Conservation (phyloP, 176 grass and related monocot genomes). For the Phoenix dactylifera region DNA sequence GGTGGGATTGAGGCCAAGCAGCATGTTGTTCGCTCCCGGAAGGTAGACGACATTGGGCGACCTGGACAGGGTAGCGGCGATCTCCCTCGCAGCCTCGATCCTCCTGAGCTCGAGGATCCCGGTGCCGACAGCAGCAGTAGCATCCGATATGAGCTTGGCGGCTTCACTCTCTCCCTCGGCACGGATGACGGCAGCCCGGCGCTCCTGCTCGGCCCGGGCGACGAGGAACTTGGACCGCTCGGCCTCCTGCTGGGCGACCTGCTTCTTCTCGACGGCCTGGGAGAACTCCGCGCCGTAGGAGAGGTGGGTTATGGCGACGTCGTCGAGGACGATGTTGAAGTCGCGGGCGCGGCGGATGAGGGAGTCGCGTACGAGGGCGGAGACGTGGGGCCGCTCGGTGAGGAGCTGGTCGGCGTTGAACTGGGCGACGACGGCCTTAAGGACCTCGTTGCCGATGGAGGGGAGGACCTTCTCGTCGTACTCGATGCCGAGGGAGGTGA, state of each 20-base stretch:
- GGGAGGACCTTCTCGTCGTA: conserved; percentile 99
- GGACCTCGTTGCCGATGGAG: conserved; percentile 97
- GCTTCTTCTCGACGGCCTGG: conserved; percentile 97
- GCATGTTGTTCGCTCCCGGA: conserved; percentile 51
- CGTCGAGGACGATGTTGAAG: conserved; percentile 98
- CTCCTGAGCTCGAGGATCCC: conserved; percentile 75
- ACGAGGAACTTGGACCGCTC: conserved; percentile 99
- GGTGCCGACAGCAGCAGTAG: conserved; percentile 47
- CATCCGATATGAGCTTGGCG: conserved; percentile 77
- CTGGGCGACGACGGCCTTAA: conserved; percentile 97
- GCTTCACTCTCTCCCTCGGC: conserved; percentile 92
- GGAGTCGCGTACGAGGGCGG: conserved; percentile 79
- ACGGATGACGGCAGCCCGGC: conserved; percentile 78
- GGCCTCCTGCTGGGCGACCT: conserved; percentile 98
- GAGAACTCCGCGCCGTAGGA: conserved; percentile 94
- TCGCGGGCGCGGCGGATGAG: conserved; percentile 81
- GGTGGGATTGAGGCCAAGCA: conserved; percentile 65
- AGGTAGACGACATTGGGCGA: conserved; percentile 76
- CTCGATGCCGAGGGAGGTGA: conserved; percentile 95
- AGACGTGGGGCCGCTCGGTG: conserved; percentile 84
- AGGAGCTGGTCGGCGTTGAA: conserved; percentile 99
- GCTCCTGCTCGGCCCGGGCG: conserved; percentile 86
- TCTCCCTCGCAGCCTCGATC: conserved; percentile 93
- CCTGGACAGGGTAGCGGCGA: conserved; percentile 49
- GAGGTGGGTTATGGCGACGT: conserved; percentile 97